Percentiles rank a stretch among this genome's conserved stretches.
phyloP scores from a whole-genome alignment of 306 rosid genomes.

The Ochetophila trinervis region DNA sequence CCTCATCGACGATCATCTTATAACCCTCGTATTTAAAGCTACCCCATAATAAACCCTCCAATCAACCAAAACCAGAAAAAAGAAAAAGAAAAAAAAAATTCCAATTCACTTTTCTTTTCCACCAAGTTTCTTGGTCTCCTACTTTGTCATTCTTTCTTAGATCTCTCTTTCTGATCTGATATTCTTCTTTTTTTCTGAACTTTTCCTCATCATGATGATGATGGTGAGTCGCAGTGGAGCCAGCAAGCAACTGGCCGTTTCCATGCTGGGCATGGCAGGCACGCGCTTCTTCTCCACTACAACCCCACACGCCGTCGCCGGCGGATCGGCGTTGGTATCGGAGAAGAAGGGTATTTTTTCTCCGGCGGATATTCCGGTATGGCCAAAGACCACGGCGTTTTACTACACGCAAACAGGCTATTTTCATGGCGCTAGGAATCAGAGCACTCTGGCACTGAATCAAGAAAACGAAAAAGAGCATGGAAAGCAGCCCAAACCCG shows the following conservation, averaged over 20 bases:
- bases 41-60: too few relatives aligned
- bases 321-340: neutral
- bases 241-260: neutral
- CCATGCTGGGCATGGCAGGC: neutral
- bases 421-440: neutral
- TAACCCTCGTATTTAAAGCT: too few relatives aligned
- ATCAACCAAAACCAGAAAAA: too few relatives aligned
- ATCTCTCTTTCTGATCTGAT: too few relatives aligned
- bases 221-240: neutral
- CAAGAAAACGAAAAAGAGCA: neutral
- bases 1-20: too few relatives aligned
- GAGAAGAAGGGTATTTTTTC: neutral
- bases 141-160: too few relatives aligned
- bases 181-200: too few relatives aligned
- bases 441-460: neutral
- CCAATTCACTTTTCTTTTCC: too few relatives aligned
- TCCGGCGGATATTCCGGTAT: neutral
- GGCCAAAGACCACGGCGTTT: neutral
- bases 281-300: constrained; percentile 1
- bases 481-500: neutral
- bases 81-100: too few relatives aligned
- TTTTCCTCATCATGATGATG: neutral
- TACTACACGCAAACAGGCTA: neutral
- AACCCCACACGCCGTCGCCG: neutral
- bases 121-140: too few relatives aligned